Conservation (phyloP, 139 green algal species). For the Coccomyxa sp. region DNA sequence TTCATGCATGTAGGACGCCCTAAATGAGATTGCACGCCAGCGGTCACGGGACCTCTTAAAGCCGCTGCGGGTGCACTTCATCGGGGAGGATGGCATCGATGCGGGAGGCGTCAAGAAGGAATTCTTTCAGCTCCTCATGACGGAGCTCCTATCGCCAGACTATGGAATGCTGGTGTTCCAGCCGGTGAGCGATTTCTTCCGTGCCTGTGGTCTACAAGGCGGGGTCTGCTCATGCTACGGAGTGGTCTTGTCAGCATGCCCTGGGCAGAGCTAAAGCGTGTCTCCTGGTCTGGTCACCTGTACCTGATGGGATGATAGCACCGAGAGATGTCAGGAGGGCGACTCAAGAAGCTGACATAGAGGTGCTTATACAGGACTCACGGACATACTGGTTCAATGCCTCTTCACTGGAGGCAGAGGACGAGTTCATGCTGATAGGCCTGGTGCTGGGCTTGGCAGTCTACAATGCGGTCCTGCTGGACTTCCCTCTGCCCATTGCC, state of each 20-base stretch:
- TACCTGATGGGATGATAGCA: no score
- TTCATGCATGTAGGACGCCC: slow-evolving; percentile 66
- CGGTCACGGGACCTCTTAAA: slow-evolving; percentile 83
- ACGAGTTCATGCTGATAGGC: slow-evolving; percentile 83
- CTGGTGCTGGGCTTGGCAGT: slow-evolving; percentile 82
- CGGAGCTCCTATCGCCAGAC: slow-evolving; percentile 80
- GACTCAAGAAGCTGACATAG: no score
- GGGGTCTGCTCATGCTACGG: no score
- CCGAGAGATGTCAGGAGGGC: no score
- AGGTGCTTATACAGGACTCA: slow-evolving; percentile 52
- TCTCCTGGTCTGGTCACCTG: no score
- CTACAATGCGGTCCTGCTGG: slow-evolving; percentile 92
- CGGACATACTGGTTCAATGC: slow-evolving; percentile 87
- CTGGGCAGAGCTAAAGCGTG: no score
- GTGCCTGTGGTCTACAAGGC: no score
- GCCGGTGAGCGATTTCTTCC: slow-evolving; percentile 18
- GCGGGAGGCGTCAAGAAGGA: slow-evolving; percentile 89
- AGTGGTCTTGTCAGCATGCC: no score
- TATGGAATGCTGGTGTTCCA: slow-evolving; percentile 84
- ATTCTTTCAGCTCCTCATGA: slow-evolving; percentile 92
- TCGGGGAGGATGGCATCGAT: slow-evolving; percentile 93
- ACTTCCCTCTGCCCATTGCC: slow-evolving; percentile 82
- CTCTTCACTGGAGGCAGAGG: slow-evolving; percentile 53
- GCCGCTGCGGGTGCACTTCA: slow-evolving; percentile 92
- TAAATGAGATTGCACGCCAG: slow-evolving; percentile 84